Conservation (phyloP, 1,139 yeast genomes). For the Saccharomycopsis hybrid region DNA sequence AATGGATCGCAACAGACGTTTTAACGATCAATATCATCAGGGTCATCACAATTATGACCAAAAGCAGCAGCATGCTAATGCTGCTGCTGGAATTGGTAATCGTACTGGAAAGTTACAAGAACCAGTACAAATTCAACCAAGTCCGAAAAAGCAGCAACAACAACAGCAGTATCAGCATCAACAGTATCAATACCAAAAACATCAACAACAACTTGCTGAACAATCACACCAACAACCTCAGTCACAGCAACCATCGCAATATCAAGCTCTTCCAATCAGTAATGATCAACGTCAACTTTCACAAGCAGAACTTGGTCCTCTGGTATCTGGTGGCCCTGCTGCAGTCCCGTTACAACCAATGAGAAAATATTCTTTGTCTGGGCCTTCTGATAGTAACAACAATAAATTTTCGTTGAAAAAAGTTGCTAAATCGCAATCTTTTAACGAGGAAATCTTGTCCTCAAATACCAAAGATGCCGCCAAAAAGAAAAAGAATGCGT, state of each 20-base stretch:
- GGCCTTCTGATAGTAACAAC: too few relatives aligned
- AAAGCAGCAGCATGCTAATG: too few relatives aligned
- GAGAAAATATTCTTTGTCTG: too few relatives aligned
- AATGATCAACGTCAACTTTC: constrained; percentile 10
- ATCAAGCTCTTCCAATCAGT: background rate
- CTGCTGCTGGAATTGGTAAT: constrained; percentile 2
- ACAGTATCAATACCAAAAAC: background rate
- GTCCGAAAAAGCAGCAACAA: background rate
- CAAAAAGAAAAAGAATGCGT: constrained; percentile 15
- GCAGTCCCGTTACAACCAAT: too few relatives aligned
- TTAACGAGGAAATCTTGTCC: constrained; percentile 6
- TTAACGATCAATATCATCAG: too few relatives aligned
- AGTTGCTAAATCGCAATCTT: constrained; percentile 12
- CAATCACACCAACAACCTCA: background rate
- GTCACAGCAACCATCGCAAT: constrained; percentile 4
- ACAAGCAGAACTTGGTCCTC: constrained; percentile 4
- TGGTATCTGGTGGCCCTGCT: too few relatives aligned
- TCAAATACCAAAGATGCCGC: constrained; percentile 2
- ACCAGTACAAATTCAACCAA: constrained; percentile 1
- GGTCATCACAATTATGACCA: too few relatives aligned
- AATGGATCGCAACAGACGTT: too few relatives aligned
- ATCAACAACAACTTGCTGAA: constrained; percentile 1
- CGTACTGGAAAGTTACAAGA: constrained; percentile 3
- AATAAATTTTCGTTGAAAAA: constrained; percentile 3
- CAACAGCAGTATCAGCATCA: constrained; percentile 7